phyloP scores from a whole-genome alignment of 495 filamentous ascomycete species.

The Evansstolkia leycettana region DNA sequence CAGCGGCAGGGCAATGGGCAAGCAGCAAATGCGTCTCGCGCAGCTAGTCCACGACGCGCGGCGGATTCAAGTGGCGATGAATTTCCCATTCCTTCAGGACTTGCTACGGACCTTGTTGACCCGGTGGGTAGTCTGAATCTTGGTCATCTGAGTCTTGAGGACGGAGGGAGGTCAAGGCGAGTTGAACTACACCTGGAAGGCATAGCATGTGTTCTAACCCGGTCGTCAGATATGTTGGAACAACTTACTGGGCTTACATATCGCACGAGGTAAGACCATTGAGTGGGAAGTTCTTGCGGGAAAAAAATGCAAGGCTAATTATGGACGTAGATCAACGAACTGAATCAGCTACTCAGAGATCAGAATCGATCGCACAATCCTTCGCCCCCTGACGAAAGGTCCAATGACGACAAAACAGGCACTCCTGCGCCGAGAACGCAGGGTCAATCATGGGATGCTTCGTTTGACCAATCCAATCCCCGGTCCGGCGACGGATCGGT shows the following conservation, averaged over 20 bases:
- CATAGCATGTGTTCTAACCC: too few relatives aligned
- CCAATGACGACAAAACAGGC: constrained; percentile 9
- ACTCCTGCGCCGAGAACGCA: constrained; percentile 6
- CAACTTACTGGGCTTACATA: constrained; percentile 41
- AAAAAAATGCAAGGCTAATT: constrained; percentile 4
- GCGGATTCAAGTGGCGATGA: constrained; percentile 30
- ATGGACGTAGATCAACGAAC: constrained; percentile 27
- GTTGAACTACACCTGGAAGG: constrained; percentile 2
- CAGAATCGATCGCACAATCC: constrained; percentile 29
- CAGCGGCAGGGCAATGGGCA: constrained; percentile 6
- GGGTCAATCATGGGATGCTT: constrained; percentile 12
- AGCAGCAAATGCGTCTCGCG: constrained; percentile 11
- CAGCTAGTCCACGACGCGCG: constrained; percentile 23
- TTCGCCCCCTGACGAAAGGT: constrained; percentile 10
- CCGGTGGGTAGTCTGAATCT: constrained; percentile 33
- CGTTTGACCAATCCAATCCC: constrained; percentile 7
- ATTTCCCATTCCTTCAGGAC: constrained; percentile 33
- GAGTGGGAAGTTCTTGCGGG: not conserved
- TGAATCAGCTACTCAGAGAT: constrained; percentile 32
- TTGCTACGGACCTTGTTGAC: constrained; percentile 32
- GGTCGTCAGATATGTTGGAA: constrained; percentile 32
- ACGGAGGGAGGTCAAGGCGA: constrained; percentile 33
- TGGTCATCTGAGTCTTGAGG: constrained; percentile 35
- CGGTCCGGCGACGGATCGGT: constrained; percentile 1
- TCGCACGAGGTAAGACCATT: constrained; percentile 29